These are phyloP conservation scores for Apiospora arundinis DNA, from an alignment of 2,329 filamentous ascomycete species.

Conservation along the genomic window DNA sequence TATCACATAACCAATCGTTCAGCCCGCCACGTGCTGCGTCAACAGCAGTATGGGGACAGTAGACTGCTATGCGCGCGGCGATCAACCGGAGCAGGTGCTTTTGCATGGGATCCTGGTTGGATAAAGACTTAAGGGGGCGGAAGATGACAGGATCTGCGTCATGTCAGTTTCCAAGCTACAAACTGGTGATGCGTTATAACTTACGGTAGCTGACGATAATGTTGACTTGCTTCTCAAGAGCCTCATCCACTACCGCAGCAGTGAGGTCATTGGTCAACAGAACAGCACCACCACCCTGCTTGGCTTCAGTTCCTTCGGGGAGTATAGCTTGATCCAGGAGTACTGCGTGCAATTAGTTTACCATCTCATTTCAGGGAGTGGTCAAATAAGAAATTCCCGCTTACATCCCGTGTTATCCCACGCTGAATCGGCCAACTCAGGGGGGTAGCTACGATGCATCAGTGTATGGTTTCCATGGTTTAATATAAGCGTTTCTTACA, in stretches of 20 bases:
- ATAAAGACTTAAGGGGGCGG: slow-evolving; percentile 87
- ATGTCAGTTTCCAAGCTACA: slow-evolving; percentile 17
- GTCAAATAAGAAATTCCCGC: slow-evolving; percentile 10
- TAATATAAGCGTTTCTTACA: slow-evolving; percentile 64
- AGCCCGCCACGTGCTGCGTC: slow-evolving; percentile 86
- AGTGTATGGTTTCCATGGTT: background rate
- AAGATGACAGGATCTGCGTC: slow-evolving; percentile 91
- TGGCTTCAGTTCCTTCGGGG: slow-evolving; percentile 46
- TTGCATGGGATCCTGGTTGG: slow-evolving; percentile 84
- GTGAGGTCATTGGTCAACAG: slow-evolving; percentile 87
- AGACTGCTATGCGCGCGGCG: slow-evolving; percentile 89
- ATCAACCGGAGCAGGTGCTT: slow-evolving; percentile 81
- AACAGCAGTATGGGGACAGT: slow-evolving; percentile 93
- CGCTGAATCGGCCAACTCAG: slow-evolving; percentile 83
- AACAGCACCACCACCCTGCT: slow-evolving; percentile 44
- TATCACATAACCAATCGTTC: slow-evolving; percentile 92
- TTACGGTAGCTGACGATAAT: slow-evolving; percentile 90
- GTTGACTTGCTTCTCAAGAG: slow-evolving; percentile 76
- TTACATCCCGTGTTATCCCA: slow-evolving; percentile 91
- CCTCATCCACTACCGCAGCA: slow-evolving; percentile 86
- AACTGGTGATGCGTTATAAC: slow-evolving; percentile 29
- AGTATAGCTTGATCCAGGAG: slow-evolving; percentile 62
- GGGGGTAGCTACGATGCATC: slow-evolving; percentile 75
- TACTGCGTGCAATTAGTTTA: slow-evolving; percentile 42
- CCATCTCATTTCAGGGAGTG: background rate